Conservation (phyloP, 768 basidiomycete species). For the Gymnopilus dilepis region DNA sequence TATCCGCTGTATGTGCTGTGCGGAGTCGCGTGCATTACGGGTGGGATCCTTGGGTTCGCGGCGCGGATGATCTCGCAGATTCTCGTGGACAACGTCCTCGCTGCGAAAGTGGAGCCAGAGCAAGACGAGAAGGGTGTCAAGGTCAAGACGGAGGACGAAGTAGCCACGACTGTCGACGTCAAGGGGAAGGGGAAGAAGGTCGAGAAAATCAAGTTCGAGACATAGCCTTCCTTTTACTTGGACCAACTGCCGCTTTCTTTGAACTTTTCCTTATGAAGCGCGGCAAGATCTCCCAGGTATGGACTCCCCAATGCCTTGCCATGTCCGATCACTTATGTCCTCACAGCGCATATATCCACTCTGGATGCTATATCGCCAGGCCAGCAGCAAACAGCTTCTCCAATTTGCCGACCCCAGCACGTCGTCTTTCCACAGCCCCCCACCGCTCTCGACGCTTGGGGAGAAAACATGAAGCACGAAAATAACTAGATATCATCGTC, state of each 20-base stretch:
- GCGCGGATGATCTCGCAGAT: slow-evolving; percentile 32
- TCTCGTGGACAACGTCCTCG: slow-evolving; percentile 14
- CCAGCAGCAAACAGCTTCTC: too few species aligned
- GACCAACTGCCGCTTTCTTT: neutral
- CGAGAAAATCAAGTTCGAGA: slow-evolving; percentile 15
- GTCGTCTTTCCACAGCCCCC: too few species aligned
- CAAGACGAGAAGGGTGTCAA: neutral
- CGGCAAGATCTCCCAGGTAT: too few species aligned
- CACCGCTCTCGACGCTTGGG: too few species aligned
- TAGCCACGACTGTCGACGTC: neutral
- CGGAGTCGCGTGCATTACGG: slow-evolving; percentile 60
- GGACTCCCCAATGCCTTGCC: too few species aligned
- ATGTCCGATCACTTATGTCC: too few species aligned
- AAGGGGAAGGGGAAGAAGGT: slow-evolving; percentile 12
- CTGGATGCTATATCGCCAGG: too few species aligned
- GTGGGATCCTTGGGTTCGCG: slow-evolving; percentile 47
- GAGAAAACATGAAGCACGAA: too few species aligned
- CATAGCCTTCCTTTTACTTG: neutral
- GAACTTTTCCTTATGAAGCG: neutral
- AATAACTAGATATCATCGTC: too few species aligned
- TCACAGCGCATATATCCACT: too few species aligned
- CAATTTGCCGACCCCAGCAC: too few species aligned
- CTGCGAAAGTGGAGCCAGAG: neutral
- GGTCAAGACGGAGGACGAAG: slow-evolving; percentile 6
- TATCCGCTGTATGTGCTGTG: slow-evolving; percentile 63